Base-by-base conservation (phyloP, 2,329 filamentous ascomycete genomes). In the Teratosphaeria zuluensis region DNA sequence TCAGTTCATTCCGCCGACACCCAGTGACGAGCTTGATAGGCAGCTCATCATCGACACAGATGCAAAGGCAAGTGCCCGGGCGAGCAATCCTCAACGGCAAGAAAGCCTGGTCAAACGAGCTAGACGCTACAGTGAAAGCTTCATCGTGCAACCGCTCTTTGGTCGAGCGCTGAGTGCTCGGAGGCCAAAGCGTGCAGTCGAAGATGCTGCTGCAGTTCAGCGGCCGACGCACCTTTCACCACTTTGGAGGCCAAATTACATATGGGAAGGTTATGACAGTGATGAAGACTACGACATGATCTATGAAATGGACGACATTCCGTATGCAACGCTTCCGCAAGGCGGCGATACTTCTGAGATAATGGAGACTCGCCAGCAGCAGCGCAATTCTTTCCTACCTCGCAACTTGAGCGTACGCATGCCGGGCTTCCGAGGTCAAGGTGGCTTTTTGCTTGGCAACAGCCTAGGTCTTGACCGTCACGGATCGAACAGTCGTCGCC, bases 241-340 rank as follows among this genome's bases (percentile, higher is more conserved):
- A 1, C 83, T 85, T 67, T 86, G 84, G 84, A 77, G 80, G 24
- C 84, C 84, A 1, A 79, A 80, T 42, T 78, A 78, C n/a, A 85
- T 85, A 70, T 86, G 82, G 82, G 81, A 84, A 46, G 81, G 80
- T 46, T 71, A 82, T 30, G 72, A 76, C 16, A 73, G 74, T 54
- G 71, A 73, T 11, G 76, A 77, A 46, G 68, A 69, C 3, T 71
- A 62, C 24, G 68, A 71, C 19, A 48, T 48, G 42, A 70, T 73
- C 35, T 67, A 72, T 8, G 65, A 67, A 30, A 42, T 54, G 12
- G 58, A 54, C 16, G 53, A 42, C 33, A 4, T 19, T 16, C 54
- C 54, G 12, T 16, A 58, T 30, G 63, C 62, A 28, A 59, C 63
- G 0, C 68, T 79, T 0, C 77, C 77, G 0, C 63, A 63, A 14